Evolutionary conservation across 495 filamentous ascomycete species (phyloP), one percentile per base, ranked within the genome.

Genomic region (Amniculicola lignicola): DNA sequence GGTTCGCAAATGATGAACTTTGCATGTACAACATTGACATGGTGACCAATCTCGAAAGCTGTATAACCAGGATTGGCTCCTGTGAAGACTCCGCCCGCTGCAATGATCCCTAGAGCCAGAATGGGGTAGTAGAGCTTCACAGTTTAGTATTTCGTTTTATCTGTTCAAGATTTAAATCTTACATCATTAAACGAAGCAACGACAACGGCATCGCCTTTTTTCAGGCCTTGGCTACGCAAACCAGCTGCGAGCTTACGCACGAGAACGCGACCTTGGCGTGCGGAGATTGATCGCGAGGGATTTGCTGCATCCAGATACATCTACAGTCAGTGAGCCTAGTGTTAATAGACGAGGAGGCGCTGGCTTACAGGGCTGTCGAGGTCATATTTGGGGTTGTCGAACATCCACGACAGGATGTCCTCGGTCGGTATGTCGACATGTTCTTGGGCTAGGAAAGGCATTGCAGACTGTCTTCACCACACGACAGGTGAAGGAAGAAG

Each of bases 61-160:
- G 84, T 82, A 53, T 79, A 87, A 18, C 72, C 75, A 6, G 87
- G 87, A 57, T 89, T 89, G 2, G 85, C 84, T 21, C 85, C 86
- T 15, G 80, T 81, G 66, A 87, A 89, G 37, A 89, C 74, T 6
- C 84, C 85, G 1, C 87, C 86, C 0, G 86, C 83, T 71, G 83
- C 85, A 21, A 86, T 72, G 27, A 85, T 74, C 4, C 83, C 87
- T 58, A 88, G 74, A 61, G 49, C 56, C 6, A 59, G 1, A 19
- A 54, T 47, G 4, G 56, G 56, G n/a, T 59, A 59, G 41, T 59
- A 59, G 15, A 59, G 11, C 37, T 40, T 6, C 16, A 10, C 29
- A 6, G 9, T 6, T 40, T 18, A 40, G 37, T 18, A 9, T 12
- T 40, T 6, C 10, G 16, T 6, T 10, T 40, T 18, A 40, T 40